Evolutionary conservation across 2,329 filamentous ascomycete genomes (phyloP), one percentile per base, ranked within the genome.

Genomic region (Tolypocladium inflatum): DNA sequence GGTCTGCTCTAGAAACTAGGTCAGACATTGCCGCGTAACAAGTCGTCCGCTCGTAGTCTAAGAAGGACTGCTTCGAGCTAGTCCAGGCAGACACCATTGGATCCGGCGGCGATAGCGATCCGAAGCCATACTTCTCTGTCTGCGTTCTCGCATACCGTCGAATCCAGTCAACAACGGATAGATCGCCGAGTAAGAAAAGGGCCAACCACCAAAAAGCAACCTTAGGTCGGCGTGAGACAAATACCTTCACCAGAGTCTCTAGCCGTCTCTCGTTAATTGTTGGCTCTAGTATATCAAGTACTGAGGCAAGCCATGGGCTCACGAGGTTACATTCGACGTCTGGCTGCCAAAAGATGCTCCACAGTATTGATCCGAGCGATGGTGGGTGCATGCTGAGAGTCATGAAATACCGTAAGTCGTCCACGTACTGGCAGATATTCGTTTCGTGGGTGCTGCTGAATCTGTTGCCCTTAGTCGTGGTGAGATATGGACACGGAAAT

Each of bases 151-250:
- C 51, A 30, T 63, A 62, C 35, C 51, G 59, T 37, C 54, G 13
- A 48, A 63, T 62, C 30, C 55, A 56, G 35, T 58, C 55, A 9
- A 55, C n/a, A 30, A 60, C 26, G 0, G 33, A n/a, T n/a, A 51
- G 17, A 39, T 57, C 55, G 8, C 60, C 58, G 15, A 64, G 56
- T 19, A 61, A 55, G 48, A 62, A 61, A 23, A 64, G 52, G 5
- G 60, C 63, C 2, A 63, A n/a, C 63, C 63, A 65, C 63, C 60
- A 64, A 13, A 63, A 38, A n/a, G 59, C 61, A 54, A 59, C 59
- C 23, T 60, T 51, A 15, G 63, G 60, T 9, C 63, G 59, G 33
- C 60, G 61, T 19, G 60, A 58, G n/a, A 54, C 53, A 54, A 65
- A 63, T 2, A 58, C 35, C 39, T 63, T 61, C 4, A 33, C 30